Conservation (phyloP, 2,329 filamentous ascomycete species). For the Exophiala calicioides region DNA sequence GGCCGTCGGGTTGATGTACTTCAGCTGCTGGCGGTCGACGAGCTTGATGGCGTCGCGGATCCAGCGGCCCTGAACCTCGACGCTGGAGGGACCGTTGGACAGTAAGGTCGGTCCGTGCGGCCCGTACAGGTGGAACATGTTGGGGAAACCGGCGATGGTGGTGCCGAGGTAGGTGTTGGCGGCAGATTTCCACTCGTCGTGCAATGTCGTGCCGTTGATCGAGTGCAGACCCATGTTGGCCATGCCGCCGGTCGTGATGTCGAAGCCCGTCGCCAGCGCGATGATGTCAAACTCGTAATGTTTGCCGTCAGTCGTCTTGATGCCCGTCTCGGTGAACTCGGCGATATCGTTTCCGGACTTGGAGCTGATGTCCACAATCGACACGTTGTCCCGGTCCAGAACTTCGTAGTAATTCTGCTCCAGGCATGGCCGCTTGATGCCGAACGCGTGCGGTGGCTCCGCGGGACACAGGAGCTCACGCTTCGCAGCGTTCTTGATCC, state of each 20-base stretch:
- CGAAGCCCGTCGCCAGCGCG: conserved; percentile 47
- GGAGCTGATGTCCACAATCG: conserved; percentile 47
- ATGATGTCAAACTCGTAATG: conserved; percentile 45
- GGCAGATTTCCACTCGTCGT: conserved; percentile 36
- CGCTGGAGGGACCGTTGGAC: conserved; percentile 57
- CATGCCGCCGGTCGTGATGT: conserved; percentile 46
- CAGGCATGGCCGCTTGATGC: conserved; percentile 52
- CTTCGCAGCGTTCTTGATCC: conserved; percentile 54
- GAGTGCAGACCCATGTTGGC: conserved; percentile 44
- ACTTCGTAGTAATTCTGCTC: conserved; percentile 56
- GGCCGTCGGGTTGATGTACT: conserved; percentile 53
- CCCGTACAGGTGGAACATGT: conserved; percentile 55
- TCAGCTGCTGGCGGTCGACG: conserved; percentile 51
- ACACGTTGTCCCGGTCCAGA: conserved; percentile 49
- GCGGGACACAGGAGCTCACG: conserved; percentile 55
- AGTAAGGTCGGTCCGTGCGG: conserved; percentile 59
- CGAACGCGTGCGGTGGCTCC: conserved; percentile 58
- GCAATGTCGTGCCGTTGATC: conserved; percentile 39
- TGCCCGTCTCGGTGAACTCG: conserved; percentile 43
- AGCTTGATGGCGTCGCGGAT: conserved; percentile 52
- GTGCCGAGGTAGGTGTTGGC: conserved; percentile 45
- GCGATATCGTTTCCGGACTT: conserved; percentile 44
- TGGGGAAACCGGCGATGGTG: conserved; percentile 47
- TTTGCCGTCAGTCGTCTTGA: conserved; percentile 44
- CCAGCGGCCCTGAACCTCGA: conserved; percentile 61